Evolutionary conservation across 352 stramenopile genomes (phyloP).

Genomic region (Discostella stelligera): DNA sequence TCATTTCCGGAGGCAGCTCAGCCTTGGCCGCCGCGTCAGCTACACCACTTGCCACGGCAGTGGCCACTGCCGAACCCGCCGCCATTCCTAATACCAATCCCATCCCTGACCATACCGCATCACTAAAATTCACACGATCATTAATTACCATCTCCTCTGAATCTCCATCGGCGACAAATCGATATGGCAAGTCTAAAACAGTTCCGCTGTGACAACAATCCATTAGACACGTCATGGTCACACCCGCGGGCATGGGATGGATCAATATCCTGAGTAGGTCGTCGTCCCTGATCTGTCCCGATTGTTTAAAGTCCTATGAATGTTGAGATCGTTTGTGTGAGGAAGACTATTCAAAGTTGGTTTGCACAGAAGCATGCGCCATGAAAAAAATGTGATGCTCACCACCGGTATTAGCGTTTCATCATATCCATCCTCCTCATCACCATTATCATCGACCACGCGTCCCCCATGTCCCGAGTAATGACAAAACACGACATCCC

Average conservation of each 20-base stretch:
- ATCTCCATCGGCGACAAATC: conserved; percentile 65
- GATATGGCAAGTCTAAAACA: conserved; percentile 71
- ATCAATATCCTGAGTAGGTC: conserved; percentile 55
- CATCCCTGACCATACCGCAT: conserved; percentile 32
- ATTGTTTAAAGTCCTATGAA: conserved; percentile 28
- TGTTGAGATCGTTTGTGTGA: too few relatives aligned
- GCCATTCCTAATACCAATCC: conserved; percentile 9
- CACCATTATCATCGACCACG: conserved; percentile 25
- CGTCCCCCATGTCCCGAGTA: conserved; percentile 52
- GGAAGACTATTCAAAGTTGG: too few relatives aligned
- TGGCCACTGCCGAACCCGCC: conserved; percentile 18
- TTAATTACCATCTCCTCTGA: conserved; percentile 54
- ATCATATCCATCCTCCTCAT: conserved; percentile 64
- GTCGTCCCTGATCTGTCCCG: conserved; percentile 62
- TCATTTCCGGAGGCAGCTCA: conserved; percentile 22
- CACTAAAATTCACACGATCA: conserved; percentile 39
- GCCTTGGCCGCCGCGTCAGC: too few relatives aligned
- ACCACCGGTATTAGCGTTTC: conserved; percentile 60
- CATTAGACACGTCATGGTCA: conserved; percentile 57
- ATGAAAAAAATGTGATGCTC: not conserved
- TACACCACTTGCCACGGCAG: conserved; percentile 1
- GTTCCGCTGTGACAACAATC: conserved; percentile 76
- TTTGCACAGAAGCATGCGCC: not conserved
- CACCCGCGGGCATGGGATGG: conserved; percentile 40
- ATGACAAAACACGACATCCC: conserved; percentile 65